Percentiles rank a stretch among this genome's conserved stretches.
Conservation (phyloP, 768 basidiomycete genomes). For the Leccinum subtestaceum region DNA sequence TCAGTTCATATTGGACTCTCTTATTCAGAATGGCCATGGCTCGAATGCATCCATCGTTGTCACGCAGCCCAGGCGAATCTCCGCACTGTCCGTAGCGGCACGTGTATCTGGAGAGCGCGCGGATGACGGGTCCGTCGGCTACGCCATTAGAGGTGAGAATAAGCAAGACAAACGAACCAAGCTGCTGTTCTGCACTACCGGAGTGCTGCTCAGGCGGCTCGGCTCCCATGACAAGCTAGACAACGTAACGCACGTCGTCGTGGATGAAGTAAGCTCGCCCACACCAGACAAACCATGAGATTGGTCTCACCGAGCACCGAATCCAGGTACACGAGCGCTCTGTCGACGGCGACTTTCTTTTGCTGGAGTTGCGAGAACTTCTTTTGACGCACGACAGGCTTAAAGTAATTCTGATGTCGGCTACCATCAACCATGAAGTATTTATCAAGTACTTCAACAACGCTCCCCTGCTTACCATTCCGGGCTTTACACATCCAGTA, state of each 20-base stretch:
- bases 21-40: constrained; percentile 61
- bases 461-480: constrained; percentile 81
- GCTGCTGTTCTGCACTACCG: constrained; percentile 89
- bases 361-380: constrained; percentile 80
- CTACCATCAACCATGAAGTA: constrained; percentile 89
- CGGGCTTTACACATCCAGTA: constrained; percentile 79
- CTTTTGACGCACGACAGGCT: constrained; percentile 59
- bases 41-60: constrained; percentile 72
- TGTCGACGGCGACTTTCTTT: constrained; percentile 85
- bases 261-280: constrained; percentile 69
- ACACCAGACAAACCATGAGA: background rate
- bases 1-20: constrained; percentile 84
- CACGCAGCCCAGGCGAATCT: constrained; percentile 87
- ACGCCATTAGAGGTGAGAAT: constrained; percentile 85
- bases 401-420: constrained; percentile 89
- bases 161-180: constrained; percentile 65
- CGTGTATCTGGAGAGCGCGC: constrained; percentile 81
- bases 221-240: constrained; percentile 68
- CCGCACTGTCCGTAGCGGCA: constrained; percentile 84
- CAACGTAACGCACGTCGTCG: constrained; percentile 78
- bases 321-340: constrained; percentile 85
- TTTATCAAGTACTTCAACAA: constrained; percentile 79
- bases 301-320: background rate
- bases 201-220: constrained; percentile 81
- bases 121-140: constrained; percentile 79